Percentiles rank a stretch among this genome's conserved stretches.
Evolutionary conservation across 306 rosid species (phyloP).

Genomic region (Lupinus albus): DNA sequence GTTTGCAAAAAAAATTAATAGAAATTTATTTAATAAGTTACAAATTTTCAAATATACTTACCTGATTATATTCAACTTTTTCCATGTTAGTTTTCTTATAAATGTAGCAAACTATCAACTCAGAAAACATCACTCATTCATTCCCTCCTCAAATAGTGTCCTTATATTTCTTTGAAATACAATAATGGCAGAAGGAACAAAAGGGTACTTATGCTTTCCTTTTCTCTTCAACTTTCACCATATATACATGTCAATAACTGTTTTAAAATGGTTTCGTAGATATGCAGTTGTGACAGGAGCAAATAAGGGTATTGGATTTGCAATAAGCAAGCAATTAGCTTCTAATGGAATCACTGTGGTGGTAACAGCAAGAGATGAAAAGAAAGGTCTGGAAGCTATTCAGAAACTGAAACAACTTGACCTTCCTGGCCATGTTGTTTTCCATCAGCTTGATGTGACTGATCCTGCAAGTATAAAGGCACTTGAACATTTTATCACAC

Average conservation of each 20-base stretch:
- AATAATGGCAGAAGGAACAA: conserved; percentile 32
- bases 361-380: conserved; percentile 49
- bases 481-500: conserved; percentile 39
- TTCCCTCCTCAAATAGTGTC: background rate
- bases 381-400: conserved; percentile 46
- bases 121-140: background rate
- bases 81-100: too few relatives aligned
- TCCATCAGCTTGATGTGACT: conserved; percentile 44
- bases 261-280: background rate
- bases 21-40: too few relatives aligned
- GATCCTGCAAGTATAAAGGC: conserved; percentile 31
- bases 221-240: background rate
- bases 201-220: background rate
- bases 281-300: conserved; percentile 40
- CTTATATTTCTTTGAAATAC: background rate
- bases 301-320: conserved; percentile 50
- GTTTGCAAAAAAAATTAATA: too few relatives aligned
- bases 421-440: conserved; percentile 14
- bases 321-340: conserved; percentile 38
- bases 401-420: conserved; percentile 33
- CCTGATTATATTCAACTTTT: too few relatives aligned
- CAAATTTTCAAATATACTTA: too few relatives aligned
- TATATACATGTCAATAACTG: background rate
- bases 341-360: conserved; percentile 44
- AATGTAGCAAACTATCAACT: background rate